Evolutionary conservation across 768 basidiomycete genomes (phyloP).

Genomic region (Collybiopsis confluens): DNA sequence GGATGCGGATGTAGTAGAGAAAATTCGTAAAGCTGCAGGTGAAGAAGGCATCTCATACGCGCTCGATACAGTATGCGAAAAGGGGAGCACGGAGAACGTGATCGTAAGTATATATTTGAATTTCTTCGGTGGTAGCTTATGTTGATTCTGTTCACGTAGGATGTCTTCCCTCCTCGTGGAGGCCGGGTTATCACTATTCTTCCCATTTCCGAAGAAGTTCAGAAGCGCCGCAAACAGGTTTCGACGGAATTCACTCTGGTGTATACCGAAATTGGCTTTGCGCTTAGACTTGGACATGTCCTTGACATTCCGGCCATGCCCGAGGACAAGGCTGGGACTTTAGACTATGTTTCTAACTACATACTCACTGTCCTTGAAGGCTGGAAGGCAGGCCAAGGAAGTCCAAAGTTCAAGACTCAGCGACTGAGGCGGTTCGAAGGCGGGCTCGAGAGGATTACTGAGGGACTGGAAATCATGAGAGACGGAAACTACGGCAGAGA

Average conservation of each 20-base stretch:
- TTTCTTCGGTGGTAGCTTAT: too few relatives aligned
- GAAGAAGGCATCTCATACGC: conserved; percentile 1
- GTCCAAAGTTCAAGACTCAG: background rate
- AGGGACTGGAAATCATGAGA: conserved; percentile 6
- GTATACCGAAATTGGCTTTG: conserved; percentile 1
- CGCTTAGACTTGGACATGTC: background rate
- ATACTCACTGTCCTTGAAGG: conserved; percentile 1
- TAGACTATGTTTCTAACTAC: background rate
- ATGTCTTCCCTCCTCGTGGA: background rate
- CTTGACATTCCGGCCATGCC: background rate
- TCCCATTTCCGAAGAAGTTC: background rate
- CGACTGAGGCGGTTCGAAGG: background rate
- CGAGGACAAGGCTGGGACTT: background rate
- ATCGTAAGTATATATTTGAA: background rate
- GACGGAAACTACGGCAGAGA: conserved; percentile 7
- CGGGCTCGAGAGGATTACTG: background rate
- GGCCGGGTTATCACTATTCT: conserved; percentile 1
- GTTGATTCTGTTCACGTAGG: too few relatives aligned
- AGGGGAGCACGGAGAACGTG: background rate
- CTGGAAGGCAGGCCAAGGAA: conserved; percentile 5
- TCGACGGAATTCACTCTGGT: conserved; percentile 6
- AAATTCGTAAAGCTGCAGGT: conserved; percentile 5
- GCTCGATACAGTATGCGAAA: conserved; percentile 1
- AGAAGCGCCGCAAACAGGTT: conserved; percentile 5
- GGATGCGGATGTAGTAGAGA: background rate